A percentile compares a stretch with the other conserved stretches of the same genome.
These are phyloP conservation scores for Pyrus hybrid DNA, from an alignment of 331 rosid species.

Conservation along the genomic window DNA sequence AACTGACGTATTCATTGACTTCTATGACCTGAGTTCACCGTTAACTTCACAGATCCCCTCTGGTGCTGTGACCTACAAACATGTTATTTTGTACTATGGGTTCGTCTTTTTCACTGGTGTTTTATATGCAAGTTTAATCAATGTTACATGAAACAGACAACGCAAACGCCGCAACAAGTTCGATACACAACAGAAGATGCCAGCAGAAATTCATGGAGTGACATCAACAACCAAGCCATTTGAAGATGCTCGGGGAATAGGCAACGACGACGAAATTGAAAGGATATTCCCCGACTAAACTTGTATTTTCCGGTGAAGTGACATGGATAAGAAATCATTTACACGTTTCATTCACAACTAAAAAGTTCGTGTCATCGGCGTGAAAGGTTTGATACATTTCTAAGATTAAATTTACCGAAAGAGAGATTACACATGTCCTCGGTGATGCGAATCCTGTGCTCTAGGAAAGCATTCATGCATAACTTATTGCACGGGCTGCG, in stretches of 20 bases:
- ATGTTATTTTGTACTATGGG: too few species aligned
- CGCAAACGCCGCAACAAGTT: not conserved
- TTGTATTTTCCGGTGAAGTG: not conserved
- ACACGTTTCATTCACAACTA: slow-evolving; percentile 13
- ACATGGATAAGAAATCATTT: slow-evolving; percentile 8
- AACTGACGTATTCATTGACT: too few species aligned
- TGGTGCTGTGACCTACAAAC: too few species aligned
- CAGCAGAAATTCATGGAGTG: not conserved
- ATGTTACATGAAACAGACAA: too few species aligned
- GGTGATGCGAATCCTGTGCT: slow-evolving; percentile 20
- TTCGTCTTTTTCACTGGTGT: too few species aligned
- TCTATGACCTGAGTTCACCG: too few species aligned
- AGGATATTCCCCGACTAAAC: not conserved
- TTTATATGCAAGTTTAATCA: too few species aligned
- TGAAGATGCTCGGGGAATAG: not conserved
- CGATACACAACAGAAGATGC: not conserved
- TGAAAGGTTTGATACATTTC: slow-evolving; percentile 11
- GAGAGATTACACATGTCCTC: slow-evolving; percentile 2
- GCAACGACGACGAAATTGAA: not conserved
- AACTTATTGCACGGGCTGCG: slow-evolving; percentile 31
- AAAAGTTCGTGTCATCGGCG: slow-evolving; percentile 16
- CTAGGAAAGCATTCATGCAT: slow-evolving; percentile 26
- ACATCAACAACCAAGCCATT: not conserved
- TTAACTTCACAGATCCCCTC: too few species aligned
- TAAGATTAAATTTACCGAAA: slow-evolving; percentile 13